Evolutionary conservation across 1,284 basidiomycete species (phyloP), one percentile per base, ranked within the genome.

Genomic region (Rhizoctonia solani): DNA sequence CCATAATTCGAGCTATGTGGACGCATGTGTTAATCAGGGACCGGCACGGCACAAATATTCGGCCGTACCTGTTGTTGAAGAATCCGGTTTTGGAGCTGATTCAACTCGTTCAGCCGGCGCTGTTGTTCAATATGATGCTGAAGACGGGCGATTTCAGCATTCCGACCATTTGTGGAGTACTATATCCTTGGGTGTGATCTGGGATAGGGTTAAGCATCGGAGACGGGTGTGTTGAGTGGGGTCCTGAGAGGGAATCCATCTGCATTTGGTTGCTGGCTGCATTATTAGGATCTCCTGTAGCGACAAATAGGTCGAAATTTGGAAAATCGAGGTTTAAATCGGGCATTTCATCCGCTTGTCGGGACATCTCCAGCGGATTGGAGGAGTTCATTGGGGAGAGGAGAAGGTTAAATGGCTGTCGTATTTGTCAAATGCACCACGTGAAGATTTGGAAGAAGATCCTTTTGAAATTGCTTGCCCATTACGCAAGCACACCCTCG

Each of bases 61-160:
- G 56, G 52, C 59, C 80, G 65, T 71, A 87, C 90, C 85, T 92
- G 90, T 74, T 92, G 90, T 72, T 92, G 90, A 67, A 92, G 88
- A 68, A 92, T 90, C 79, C 91, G 88, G 67, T 85, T 86, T 74
- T 92, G 90, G 1, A 91, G 79, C 73, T 90, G 87, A 72, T 89
- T 88, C 2, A 91, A 78, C 74, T 90, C 87, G 67, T 90, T 88
- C 1, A 92, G 77, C 74, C 87, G 87, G 76, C 88, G 82, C 74
- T 90, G 88, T 72, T 85, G 72, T 27, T 73, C 72, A 5, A 73
- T 66, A 29, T 72, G 71, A 34, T 70, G 68, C 44, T 72, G 69
- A 6, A 73, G 68, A 44, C 61, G 61, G 32, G 49, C 61, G 41
- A 65, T 49, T 34, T 65, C 61, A 29, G 47, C 14, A 39, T 53